Evolutionary conservation across 2,329 filamentous ascomycete species (phyloP).

Genomic region (Aspergillus fumigatus): DNA sequence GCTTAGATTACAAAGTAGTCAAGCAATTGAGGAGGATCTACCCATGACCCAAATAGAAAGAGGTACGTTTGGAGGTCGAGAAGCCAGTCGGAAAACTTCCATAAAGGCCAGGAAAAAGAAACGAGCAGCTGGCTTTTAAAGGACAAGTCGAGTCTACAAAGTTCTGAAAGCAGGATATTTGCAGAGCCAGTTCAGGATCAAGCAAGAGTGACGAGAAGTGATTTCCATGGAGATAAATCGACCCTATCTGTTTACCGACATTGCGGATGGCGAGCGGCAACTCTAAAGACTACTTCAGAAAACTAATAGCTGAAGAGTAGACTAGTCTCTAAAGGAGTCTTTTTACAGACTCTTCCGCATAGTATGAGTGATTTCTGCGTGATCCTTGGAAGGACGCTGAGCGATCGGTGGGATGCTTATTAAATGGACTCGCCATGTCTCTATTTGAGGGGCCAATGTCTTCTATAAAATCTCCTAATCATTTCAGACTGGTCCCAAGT

Average conservation of each 20-base stretch:
- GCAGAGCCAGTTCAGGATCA: no score
- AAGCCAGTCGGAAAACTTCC: slow-evolving; percentile 23
- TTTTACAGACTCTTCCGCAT: not conserved
- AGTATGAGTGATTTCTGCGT: not conserved
- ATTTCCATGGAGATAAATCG: not conserved
- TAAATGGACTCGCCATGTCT: not conserved
- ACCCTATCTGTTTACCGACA: not conserved
- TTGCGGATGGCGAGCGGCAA: not conserved
- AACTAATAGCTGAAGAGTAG: not conserved
- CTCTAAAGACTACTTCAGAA: not conserved
- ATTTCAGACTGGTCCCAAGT: not conserved
- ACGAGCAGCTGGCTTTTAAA: slow-evolving; percentile 38
- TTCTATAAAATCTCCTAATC: not conserved
- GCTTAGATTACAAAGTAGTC: slow-evolving; percentile 29
- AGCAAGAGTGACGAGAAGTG: not conserved
- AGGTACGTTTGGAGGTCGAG: slow-evolving; percentile 35
- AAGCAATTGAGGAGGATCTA: slow-evolving; percentile 27
- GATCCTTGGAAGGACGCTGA: not conserved
- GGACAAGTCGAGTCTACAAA: not conserved
- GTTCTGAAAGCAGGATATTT: no score
- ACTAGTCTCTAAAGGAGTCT: not conserved
- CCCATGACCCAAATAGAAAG: slow-evolving; percentile 41
- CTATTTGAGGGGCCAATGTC: not conserved
- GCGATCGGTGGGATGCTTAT: not conserved
- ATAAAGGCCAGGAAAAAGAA: slow-evolving; percentile 36